phyloP scores from a whole-genome alignment of 192 early-diverging fungal genomes.

The Podila minutissima region DNA sequence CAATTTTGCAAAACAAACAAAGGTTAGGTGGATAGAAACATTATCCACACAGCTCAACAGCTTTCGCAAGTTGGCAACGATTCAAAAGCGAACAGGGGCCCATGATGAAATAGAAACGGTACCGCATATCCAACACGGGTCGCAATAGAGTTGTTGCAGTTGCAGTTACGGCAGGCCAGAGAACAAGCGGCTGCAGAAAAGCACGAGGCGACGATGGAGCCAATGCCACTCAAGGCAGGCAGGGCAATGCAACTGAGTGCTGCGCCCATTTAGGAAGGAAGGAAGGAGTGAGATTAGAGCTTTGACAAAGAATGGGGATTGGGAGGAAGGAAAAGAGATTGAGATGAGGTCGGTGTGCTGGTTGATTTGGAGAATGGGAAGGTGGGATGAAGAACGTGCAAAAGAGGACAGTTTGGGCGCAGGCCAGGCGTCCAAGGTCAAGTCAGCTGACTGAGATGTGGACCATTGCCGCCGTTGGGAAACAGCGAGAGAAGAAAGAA shows the following conservation, averaged over 20 bases:
- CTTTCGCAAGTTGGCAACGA: background rate
- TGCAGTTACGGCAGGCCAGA: slow-evolving; percentile 64
- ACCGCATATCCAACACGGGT: slow-evolving; percentile 67
- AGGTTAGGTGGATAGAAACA: background rate
- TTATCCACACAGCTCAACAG: background rate
- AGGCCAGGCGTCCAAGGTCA: no score
- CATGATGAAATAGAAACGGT: slow-evolving; percentile 4
- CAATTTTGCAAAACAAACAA: background rate
- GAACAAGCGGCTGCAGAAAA: slow-evolving; percentile 71
- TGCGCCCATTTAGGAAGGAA: slow-evolving; percentile 62
- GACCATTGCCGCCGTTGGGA: no score
- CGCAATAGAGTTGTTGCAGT: slow-evolving; percentile 71
- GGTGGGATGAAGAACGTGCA: no score
- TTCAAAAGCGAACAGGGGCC: background rate
- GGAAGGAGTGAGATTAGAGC: background rate
- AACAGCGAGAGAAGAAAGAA: no score
- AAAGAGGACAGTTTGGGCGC: no score
- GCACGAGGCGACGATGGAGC: slow-evolving; percentile 55
- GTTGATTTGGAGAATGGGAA: no score
- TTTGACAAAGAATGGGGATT: no score
- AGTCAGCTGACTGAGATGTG: no score
- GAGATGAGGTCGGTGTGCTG: no score
- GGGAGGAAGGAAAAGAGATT: no score
- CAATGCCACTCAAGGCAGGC: slow-evolving; percentile 55
- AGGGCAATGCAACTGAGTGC: slow-evolving; percentile 65